Base-by-base conservation (phyloP, 202 grass and related monocot genomes). In the Musa balbisiana region DNA sequence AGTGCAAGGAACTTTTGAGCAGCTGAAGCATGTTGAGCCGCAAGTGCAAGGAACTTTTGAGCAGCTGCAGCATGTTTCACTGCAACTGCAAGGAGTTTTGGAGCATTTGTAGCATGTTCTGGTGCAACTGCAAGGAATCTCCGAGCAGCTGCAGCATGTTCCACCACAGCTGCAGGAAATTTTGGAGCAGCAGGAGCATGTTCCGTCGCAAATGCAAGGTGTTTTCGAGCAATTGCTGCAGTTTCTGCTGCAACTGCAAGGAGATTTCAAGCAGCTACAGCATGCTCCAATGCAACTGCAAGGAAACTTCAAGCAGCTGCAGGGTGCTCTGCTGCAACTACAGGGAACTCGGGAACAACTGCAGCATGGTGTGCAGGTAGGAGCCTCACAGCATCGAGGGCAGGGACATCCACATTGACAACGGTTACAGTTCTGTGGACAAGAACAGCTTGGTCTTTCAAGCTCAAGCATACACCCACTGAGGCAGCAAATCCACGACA, bases 401-500 rank as follows among this genome's bases (percentile, higher is more conserved):
- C 76, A 50, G n/a, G 75, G 72, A 11, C 79, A 76, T 63, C 53
- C 70, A 60, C 88, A 69, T 68, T 52, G 71, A 51, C 55, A 83
- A 33, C 20, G 9, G 54, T 11, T 75, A 27, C 62, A 81, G 51
- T 53, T 79, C 62, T 74, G 23, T 51, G 24, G 17, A 22, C 54
- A 75, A 49, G 22, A 56, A 82, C 86, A 82, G 56, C 43, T 82
- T 51, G 71, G 71, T 72, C 79, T 87, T 69, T 81, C 83, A 10
- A 81, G 63, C 69, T 53, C 62, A 49, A 82, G 53, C n/a, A 80
- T 70, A 74, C 85, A 92, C 50, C 83, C 74, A 13, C 80, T 69
- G 73, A 80, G 76, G 69, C 90, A 92, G 78, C 88, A 94, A 59
- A 94, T 85, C 80, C 84, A 89, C 68, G 78, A 82, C 17, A 92